Base-by-base conservation (phyloP, 2,329 filamentous ascomycete species). In the Mariannaea elegans region DNA sequence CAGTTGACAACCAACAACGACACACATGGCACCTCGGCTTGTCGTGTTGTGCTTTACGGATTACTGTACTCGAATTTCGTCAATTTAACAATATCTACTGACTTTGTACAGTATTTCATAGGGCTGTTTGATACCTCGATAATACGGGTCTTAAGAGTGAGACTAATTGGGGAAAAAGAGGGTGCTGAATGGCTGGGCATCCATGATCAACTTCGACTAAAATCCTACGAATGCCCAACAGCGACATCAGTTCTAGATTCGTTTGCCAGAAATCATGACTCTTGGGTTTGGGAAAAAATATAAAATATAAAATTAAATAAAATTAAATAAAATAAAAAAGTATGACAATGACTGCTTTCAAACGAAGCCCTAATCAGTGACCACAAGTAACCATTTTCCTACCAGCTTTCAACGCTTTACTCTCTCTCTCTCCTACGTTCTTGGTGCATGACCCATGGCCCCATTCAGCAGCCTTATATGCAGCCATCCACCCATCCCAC, bases 371-470 rank as follows among this genome's bases (percentile, higher is more conserved):
- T 41, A 19, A 41, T 7, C n/a, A n/a, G 31, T 14, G 3, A 10
- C 31, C 31, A 4, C 31, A 14, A 41, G 5, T 13, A 21, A 21
- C 3, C 5, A 21, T 41, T 41, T 41, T n/a, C n/a, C n/a, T n/a
- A n/a, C 27, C 27, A 31, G 7, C 31, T 16, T 29, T 18, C 24
- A 21, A 27, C 36, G 10, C 32, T 56, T 45, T 12, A 46, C 16
- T 34, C 41, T 53, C 48, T 46, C 42, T 36, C 10, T 27, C 46
- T 24, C 18, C 31, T 59, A 44, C 55, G 47, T 57, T 47, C 32
- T 32, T 48, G 47, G 31, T 57, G 55, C 56, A 59, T 59, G 49
- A 59, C 46, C 41, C 56, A 59, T 45, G 34, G 46, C 39, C 55
- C 39, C 32, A 31, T 16, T 13, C 8, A 39, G 44, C 44, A 53